Conservation (phyloP, 2,329 filamentous ascomycete genomes). For the Drechmeria coniospora region DNA sequence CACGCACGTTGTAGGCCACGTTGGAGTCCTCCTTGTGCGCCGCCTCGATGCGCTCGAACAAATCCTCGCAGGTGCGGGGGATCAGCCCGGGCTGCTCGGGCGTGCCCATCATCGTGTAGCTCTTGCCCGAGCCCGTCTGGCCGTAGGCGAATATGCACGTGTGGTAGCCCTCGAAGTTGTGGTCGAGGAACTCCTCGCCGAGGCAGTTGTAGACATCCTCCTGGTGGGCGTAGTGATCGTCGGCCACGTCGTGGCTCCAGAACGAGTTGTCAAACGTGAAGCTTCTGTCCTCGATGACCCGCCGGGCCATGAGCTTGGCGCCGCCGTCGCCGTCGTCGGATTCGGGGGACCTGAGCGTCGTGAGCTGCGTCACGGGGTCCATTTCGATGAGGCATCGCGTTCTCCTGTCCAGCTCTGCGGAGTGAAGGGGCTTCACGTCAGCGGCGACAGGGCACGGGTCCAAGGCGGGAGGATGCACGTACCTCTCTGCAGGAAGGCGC, state of each 20-base stretch:
- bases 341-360: slow-evolving; percentile 59
- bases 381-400: slow-evolving; percentile 81
- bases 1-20: slow-evolving; percentile 91
- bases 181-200: slow-evolving; percentile 92
- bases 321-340: slow-evolving; percentile 33
- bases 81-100: slow-evolving; percentile 80
- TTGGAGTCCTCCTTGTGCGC: slow-evolving; percentile 66
- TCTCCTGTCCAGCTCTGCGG: slow-evolving; percentile 60
- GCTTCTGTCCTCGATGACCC: slow-evolving; percentile 67
- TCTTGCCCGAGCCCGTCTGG: slow-evolving; percentile 94
- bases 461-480: neutral
- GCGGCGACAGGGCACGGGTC: neutral
- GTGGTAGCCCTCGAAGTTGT: slow-evolving; percentile 98
- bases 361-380: slow-evolving; percentile 76
- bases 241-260: slow-evolving; percentile 74
- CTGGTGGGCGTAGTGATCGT: slow-evolving; percentile 80
- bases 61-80: slow-evolving; percentile 84
- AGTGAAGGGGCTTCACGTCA: neutral
- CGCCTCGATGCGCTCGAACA: slow-evolving; percentile 83
- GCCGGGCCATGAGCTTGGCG: slow-evolving; percentile 48
- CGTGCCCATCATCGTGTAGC: slow-evolving; percentile 94
- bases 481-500: slow-evolving; percentile 65
- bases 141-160: slow-evolving; percentile 99
- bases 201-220: slow-evolving; percentile 88
- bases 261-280: slow-evolving; percentile 98